Evolutionary conservation across 495 filamentous ascomycete species (phyloP), one percentile per base, ranked within the genome.

Genomic region (Hamigera avellanea): DNA sequence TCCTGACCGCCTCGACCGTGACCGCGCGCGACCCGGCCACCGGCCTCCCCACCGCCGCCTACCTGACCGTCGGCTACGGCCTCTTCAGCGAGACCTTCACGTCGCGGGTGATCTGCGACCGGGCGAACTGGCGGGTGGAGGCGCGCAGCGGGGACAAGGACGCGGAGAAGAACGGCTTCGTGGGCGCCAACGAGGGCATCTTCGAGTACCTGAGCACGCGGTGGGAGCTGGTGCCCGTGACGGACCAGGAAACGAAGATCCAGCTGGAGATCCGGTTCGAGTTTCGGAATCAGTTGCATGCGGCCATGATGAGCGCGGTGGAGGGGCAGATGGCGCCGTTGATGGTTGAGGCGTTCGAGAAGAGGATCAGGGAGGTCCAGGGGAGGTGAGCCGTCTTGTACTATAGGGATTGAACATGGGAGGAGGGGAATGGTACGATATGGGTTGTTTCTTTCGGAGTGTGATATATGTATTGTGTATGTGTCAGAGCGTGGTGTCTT

Each of bases 271-370:
- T 98, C 42, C 70, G 75, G 43, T 94, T 85, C 53, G 68, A 74
- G 61, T 95, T 96, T 54, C 66, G 72, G 45, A 95, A 85, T 63
- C 82, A 87, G 35, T 53, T 88, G 45, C 87, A 95, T 69, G 77
- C 72, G 38, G 74, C 76, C 15, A 58, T 94, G 46, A 89, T 86
- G 57, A 64, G 76, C 35, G 80, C 80, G 17, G 72, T 88, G 30
- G 83, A 83, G 49, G 84, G 83, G 28, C 83, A 82, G 60, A 80
- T 95, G 49, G 89, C 83, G 16, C 73, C 71, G 8, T 64, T 81
- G 35, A 91, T 98, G 88, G 80, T 98, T 49, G 76, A 81, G 61
- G 91, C 91, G 19, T 98, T 96, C 70, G 87, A 94, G 67, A 71
- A 70, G 64, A 67, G 84, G 52, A 83, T 83, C 27, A 63, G 66